phyloP scores from a whole-genome alignment of 768 basidiomycete genomes.

The Tulasnella sp. region DNA sequence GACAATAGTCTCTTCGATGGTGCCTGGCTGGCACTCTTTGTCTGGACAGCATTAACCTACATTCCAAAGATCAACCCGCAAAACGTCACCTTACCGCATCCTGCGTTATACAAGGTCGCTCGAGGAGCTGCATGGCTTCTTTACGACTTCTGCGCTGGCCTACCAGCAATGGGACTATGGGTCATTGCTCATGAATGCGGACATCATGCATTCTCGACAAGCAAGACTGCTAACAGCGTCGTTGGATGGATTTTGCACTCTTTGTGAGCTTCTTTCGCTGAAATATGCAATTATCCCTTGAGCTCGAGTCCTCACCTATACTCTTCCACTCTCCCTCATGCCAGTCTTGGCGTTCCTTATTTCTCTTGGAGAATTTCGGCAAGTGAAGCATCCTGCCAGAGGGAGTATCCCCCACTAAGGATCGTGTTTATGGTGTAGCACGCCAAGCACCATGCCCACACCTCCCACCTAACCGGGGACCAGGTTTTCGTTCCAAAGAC shows the following conservation, averaged over 20 bases:
- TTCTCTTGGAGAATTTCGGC: conserved; percentile 88
- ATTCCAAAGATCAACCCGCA: conserved; percentile 30
- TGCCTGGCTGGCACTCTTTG: conserved; percentile 31
- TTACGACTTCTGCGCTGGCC: conserved; percentile 74
- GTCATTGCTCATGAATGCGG: conserved; percentile 92
- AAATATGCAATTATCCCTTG: background rate
- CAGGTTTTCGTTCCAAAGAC: conserved; percentile 93
- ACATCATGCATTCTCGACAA: conserved; percentile 93
- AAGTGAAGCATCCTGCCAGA: conserved; percentile 8
- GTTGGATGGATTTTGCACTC: conserved; percentile 93
- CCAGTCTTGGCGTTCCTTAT: conserved; percentile 86
- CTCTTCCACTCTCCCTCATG: conserved; percentile 6
- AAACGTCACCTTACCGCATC: conserved; percentile 24
- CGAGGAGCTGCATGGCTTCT: conserved; percentile 66
- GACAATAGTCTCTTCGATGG: conserved; percentile 32
- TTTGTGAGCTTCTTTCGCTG: conserved; percentile 42
- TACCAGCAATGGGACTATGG: conserved; percentile 90
- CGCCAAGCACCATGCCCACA: conserved; percentile 91
- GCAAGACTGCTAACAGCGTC: conserved; percentile 80
- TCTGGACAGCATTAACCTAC: conserved; percentile 33
- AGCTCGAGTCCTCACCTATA: background rate
- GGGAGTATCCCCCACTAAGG: background rate
- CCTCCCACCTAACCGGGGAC: conserved; percentile 87
- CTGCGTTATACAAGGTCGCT: conserved; percentile 50
- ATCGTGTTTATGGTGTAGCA: conserved; percentile 37